These are phyloP conservation scores for Globisporangium iwayamae DNA, from an alignment of 352 stramenopile genomes.

Conservation along the genomic window DNA sequence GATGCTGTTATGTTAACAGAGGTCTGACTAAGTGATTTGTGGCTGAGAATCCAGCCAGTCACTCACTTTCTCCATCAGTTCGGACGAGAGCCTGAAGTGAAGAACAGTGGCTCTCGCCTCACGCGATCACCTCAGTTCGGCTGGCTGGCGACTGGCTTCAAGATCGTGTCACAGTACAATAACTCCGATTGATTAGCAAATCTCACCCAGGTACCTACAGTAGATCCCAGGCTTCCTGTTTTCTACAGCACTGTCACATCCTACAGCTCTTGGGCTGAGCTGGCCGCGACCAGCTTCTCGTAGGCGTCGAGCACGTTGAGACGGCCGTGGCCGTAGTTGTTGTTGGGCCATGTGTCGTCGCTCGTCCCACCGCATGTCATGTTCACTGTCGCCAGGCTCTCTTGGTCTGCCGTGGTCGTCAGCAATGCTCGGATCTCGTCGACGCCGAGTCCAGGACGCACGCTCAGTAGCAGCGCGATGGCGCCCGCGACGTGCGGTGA, in stretches of 20 bases:
- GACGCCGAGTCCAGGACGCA: conserved; percentile 27
- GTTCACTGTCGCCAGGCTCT: conserved; percentile 8
- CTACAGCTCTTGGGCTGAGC: not conserved
- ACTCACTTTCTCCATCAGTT: no score
- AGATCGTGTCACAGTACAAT: no score
- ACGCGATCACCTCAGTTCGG: no score
- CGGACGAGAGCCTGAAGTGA: no score
- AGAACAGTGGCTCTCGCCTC: no score
- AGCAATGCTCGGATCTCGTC: conserved; percentile 19
- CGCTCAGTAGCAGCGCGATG: conserved; percentile 44
- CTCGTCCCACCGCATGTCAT: conserved; percentile 9
- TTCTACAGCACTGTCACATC: not conserved
- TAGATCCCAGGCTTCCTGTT: no score
- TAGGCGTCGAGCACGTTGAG: conserved; percentile 20
- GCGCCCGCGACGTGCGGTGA: conserved; percentile 41
- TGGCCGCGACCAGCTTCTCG: conserved; percentile 1
- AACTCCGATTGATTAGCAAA: no score
- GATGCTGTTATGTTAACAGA: no score
- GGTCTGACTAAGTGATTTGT: no score
- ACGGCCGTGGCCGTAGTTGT: conserved; percentile 23
- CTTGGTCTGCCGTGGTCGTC: conserved; percentile 15
- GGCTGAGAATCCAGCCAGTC: no score
- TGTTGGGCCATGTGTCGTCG: conserved; percentile 21
- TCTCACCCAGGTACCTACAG: not conserved
- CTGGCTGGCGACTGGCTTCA: no score